phyloP scores from a whole-genome alignment of 2,329 filamentous ascomycete species.

The Moelleriella libera region DNA sequence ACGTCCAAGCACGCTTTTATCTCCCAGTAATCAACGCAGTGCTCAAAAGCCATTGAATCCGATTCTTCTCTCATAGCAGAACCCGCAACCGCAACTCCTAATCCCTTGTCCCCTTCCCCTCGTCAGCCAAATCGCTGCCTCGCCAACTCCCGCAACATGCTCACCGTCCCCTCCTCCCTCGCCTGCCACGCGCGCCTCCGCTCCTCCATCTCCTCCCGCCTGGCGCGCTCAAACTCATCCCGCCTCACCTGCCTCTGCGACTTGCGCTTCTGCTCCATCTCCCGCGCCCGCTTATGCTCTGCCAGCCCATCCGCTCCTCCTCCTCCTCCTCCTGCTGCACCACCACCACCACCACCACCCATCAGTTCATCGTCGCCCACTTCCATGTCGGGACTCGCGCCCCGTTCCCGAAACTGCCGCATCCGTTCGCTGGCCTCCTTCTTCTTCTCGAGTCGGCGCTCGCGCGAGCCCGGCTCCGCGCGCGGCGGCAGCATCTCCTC shows the following conservation, averaged over 20 bases:
- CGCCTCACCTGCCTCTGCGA: slow-evolving; percentile 70
- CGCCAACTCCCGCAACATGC: slow-evolving; percentile 65
- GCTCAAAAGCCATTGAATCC: no score
- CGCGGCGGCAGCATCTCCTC: slow-evolving; percentile 77
- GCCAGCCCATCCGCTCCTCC: slow-evolving; percentile 34
- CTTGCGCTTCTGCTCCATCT: slow-evolving; percentile 56
- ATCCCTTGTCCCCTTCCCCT: background rate
- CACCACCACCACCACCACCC: slow-evolving; percentile 25
- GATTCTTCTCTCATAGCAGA: no score
- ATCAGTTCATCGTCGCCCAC: slow-evolving; percentile 58
- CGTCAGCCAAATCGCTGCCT: slow-evolving; percentile 58
- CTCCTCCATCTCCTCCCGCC: slow-evolving; percentile 68
- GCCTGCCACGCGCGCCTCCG: slow-evolving; percentile 52
- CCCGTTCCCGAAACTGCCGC: slow-evolving; percentile 53
- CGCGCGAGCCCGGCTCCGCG: slow-evolving; percentile 68
- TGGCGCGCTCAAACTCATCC: slow-evolving; percentile 67
- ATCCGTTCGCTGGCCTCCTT: slow-evolving; percentile 58
- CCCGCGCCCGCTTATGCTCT: slow-evolving; percentile 55
- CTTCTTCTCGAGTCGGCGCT: slow-evolving; percentile 78
- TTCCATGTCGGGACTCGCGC: slow-evolving; percentile 37
- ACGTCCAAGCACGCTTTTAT: no score
- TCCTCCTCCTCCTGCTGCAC: slow-evolving; percentile 10
- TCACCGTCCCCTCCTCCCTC: slow-evolving; percentile 76
- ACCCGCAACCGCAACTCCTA: no score
- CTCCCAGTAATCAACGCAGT: no score